Base-by-base conservation (phyloP, 805 yeast genomes). In the Vanderwaltozyma verrucispora region DNA sequence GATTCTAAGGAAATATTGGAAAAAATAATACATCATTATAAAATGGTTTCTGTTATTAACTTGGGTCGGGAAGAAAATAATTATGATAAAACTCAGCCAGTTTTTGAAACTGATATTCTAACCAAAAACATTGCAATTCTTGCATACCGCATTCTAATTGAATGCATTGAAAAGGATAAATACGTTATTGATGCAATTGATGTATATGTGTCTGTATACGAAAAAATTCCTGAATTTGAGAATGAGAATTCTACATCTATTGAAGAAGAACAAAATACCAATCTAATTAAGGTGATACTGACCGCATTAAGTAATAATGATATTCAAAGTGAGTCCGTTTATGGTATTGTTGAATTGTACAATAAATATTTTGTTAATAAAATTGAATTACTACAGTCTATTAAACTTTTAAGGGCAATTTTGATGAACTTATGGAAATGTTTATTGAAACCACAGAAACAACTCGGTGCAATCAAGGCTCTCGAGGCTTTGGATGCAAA, bases 381-480 rank as follows among this genome's bases (percentile, higher is more conserved):
- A 12, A 30, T 27, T 10, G 5, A 21, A 3, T 5, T 36, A 5
- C 29, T 36, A n/a, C 21, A 19, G 23, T 46, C 55, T 13, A 48
- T 46, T 28, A 46, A 38, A 33, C 40, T 48, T n/a, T 32, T 56
- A 11, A 53, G 53, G 27, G 33, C 41, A 3, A 39, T 59, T 10
- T 50, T 73, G 26, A 54, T 66, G 4, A 59, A 66, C 28, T 48
- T 80, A 13, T 82, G 86, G 85, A 51, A 51, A 2, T 65, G 74
- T 32, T 52, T 83, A 36, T 50, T 62, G 23, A 68, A 69, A 8
- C 63, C 70, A 60, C 62, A 33, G 65, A 69, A 38, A 40, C 94
- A 85, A 51, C 77, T 81, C 1, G 94, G 83, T 47, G 70, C 81
- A 0, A 84, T 81, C 1, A 73, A 71, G 35, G 65, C 73, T 15